Evolutionary conservation across 768 basidiomycete genomes (phyloP).

Genomic region (Amanita molliuscula): DNA sequence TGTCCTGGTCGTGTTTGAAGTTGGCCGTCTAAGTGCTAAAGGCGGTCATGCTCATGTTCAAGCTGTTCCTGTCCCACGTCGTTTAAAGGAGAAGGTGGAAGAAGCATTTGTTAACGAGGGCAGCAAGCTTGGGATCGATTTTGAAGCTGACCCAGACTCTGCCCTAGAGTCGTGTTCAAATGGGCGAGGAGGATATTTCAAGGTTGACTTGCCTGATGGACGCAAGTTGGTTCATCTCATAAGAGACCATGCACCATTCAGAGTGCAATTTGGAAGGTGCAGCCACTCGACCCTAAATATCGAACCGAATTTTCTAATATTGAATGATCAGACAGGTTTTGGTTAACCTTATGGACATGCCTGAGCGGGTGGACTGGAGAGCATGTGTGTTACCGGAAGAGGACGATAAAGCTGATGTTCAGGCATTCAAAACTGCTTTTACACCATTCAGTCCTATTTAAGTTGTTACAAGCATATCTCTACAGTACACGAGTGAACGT

Average conservation of each 20-base stretch:
- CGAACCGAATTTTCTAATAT: slow-evolving; percentile 7
- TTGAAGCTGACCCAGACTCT: slow-evolving; percentile 59
- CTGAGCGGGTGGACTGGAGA: slow-evolving; percentile 88
- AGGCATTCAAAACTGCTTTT: slow-evolving; percentile 80
- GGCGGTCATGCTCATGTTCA: slow-evolving; percentile 96
- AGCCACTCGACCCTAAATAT: slow-evolving; percentile 12
- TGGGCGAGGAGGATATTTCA: slow-evolving; percentile 72
- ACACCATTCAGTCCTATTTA: slow-evolving; percentile 51
- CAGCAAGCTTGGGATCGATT: slow-evolving; percentile 53
- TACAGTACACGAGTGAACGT: background rate
- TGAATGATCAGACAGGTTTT: slow-evolving; percentile 59
- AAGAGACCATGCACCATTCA: slow-evolving; percentile 68
- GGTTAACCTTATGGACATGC: slow-evolving; percentile 62
- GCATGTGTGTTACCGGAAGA: slow-evolving; percentile 73
- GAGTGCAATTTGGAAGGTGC: slow-evolving; percentile 90
- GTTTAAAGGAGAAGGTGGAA: slow-evolving; percentile 53
- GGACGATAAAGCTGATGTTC: slow-evolving; percentile 77
- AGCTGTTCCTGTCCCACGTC: slow-evolving; percentile 65
- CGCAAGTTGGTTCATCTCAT: slow-evolving; percentile 80
- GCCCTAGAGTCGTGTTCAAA: slow-evolving; percentile 44
- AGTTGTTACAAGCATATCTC: background rate
- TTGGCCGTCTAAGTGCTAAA: slow-evolving; percentile 71
- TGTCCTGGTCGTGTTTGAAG: slow-evolving; percentile 76
- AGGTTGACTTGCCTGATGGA: slow-evolving; percentile 83
- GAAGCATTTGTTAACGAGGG: slow-evolving; percentile 68